Base-by-base conservation (phyloP, 108 stramenopile species). In the Nitzschia inconspicua region DNA sequence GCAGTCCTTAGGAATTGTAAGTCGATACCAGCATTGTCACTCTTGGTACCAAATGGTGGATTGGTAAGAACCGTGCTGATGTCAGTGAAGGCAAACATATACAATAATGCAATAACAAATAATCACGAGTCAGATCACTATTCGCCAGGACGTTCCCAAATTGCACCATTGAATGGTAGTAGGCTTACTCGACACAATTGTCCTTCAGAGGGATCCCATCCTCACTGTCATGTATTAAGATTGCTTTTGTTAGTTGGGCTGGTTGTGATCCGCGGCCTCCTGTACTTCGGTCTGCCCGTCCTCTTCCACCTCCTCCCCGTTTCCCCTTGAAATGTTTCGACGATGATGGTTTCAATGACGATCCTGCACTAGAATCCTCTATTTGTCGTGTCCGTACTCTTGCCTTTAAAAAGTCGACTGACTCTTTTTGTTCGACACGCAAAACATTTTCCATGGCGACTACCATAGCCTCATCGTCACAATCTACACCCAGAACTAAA, bases 21-120 rank as follows among this genome's bases (percentile, higher is more conserved):
- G 56, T 94, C 92, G 29, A 94, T 90, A 3, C 92, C 92, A 28
- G 89, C 87, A 71, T 94, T 94, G 47, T 88, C 68, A 24, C 48
- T 49, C 65, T 94, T 94, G 14, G 92, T 94, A 27, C 92, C 92
- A 63, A 94, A 94, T 9, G 92, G 92, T 63, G 92, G 92, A 74
- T 94, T 94, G 3, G 87, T 90, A 22, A 94, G 46, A 8, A 90
- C 88, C 24, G 86, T 88, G 61, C 87, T 86, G 30, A n/a, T n/a
- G n/a, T n/a, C n/a, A n/a, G n/a, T n/a, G n/a, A n/a, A n/a, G n/a
- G n/a, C n/a, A n/a, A n/a, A n/a, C n/a, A n/a, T n/a, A n/a, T n/a
- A n/a, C n/a, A n/a, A n/a, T n/a, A n/a, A n/a, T n/a, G n/a, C n/a
- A n/a, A n/a, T n/a, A n/a, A n/a, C n/a, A n/a, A n/a, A n/a, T n/a